Evolutionary conservation across 306 rosid species (phyloP).

Genomic region (Benincasa hispida): DNA sequence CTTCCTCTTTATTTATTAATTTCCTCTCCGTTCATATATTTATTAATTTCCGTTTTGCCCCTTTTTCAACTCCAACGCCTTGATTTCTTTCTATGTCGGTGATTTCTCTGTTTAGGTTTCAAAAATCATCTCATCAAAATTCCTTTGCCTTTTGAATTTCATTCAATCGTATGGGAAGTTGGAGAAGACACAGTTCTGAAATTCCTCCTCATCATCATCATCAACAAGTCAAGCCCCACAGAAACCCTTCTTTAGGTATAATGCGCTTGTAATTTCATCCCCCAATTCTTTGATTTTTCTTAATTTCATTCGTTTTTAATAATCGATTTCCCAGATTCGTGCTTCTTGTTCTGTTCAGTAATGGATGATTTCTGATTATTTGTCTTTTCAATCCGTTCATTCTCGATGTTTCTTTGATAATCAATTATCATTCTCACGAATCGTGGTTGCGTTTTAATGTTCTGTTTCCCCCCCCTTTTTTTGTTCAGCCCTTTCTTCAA

Average conservation of each 20-base stretch:
- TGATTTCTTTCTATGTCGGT: background rate
- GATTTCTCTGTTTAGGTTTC: background rate
- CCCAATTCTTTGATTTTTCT: background rate
- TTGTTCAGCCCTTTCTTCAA: background rate
- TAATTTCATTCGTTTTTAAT: no score
- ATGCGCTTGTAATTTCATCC: background rate
- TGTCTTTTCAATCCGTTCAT: background rate
- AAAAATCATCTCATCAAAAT: background rate
- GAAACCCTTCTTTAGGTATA: constrained; percentile 53
- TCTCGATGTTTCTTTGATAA: background rate
- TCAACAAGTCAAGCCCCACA: constrained; percentile 16
- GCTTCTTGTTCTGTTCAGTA: background rate
- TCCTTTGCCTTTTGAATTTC: background rate
- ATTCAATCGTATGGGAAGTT: constrained; percentile 35
- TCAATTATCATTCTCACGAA: background rate
- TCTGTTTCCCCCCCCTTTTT: background rate
- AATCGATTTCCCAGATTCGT: no score
- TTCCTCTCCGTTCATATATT: background rate
- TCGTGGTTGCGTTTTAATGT: background rate
- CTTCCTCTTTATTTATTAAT: background rate
- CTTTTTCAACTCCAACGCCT: background rate
- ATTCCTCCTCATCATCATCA: constrained; percentile 26
- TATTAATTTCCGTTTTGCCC: background rate
- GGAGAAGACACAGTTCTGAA: constrained; percentile 37
- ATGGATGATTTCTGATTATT: background rate